Base-by-base conservation (phyloP, 2,329 filamentous ascomycete genomes). In the Magnaporthiopsis poae region DNA sequence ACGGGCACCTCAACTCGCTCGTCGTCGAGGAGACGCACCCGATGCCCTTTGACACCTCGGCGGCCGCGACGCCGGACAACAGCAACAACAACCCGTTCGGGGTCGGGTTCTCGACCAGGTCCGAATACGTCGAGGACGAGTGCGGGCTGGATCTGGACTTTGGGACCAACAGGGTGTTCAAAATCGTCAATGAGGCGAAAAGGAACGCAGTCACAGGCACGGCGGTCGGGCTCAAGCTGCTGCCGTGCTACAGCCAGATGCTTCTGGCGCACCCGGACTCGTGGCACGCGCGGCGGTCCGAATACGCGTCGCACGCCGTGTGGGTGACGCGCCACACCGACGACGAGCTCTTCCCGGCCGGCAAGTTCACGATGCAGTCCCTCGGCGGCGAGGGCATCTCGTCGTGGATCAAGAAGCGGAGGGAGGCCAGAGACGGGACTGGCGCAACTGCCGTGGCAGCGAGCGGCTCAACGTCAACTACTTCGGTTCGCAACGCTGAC, bases 1-100 rank as follows among this genome's bases (percentile, higher is more conserved):
- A 89, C 70, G 86, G 86, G 0, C 77, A 82, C 70, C 72, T 75
- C 1, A 89, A 88, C 73, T 83, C 84, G 0, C 74, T 87, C 1
- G 72, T 75, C 1, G 68, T 77, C 0, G 76, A 80, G 33, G 78
- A 80, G 56, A 74, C 75, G 0, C 69, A 74, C 8, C 63, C 78
- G 0, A 77, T 87, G 71, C 80, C 83, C 0, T n/a, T 21, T 36
- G 59, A 60, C 8, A 12, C 1, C 27, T 29, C 27, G 60, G 7
- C 11, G 27, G 3, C 60, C 27, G 60, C 25, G 27, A 21, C 31
- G 75, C 80, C 66, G 7, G 68, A 69, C 0, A 62, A 66, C 0
- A 62, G 65, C 0, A 27, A 27, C 27, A 69, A 72, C 3, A 88
- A 88, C 70, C 84, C 84, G 0, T 83, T 84, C 68, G 84, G 83